phyloP scores from a whole-genome alignment of 1,284 basidiomycete genomes.

The Ganoderma resinaceum region DNA sequence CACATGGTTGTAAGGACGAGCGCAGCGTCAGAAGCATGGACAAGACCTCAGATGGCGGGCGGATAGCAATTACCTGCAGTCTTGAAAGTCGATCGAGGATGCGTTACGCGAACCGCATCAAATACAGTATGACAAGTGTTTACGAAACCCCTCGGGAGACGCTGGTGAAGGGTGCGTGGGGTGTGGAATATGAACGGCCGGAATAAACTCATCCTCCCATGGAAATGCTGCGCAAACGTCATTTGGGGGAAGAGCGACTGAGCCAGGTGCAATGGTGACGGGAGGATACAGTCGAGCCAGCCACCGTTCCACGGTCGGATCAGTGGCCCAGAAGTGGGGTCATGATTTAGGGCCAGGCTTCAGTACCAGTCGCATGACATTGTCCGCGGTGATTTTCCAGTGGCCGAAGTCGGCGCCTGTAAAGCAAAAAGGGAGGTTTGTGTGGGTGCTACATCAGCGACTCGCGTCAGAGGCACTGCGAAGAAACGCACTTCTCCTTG shows the following conservation, averaged over 20 bases:
- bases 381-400: conserved; percentile 16
- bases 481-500: conserved; percentile 57
- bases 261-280: neutral
- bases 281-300: neutral
- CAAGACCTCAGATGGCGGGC: conserved; percentile 12
- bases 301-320: neutral
- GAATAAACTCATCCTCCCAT: neutral
- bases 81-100: conserved; percentile 10
- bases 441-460: conserved; percentile 10
- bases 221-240: neutral
- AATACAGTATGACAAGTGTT: conserved; percentile 15
- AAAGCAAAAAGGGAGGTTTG: conserved; percentile 39
- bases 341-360: neutral
- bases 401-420: conserved; percentile 45
- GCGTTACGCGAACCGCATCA: conserved; percentile 6
- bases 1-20: conserved; percentile 30
- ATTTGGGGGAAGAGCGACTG: neutral
- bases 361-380: neutral
- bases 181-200: neutral
- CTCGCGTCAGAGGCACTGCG: conserved; percentile 7
- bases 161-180: neutral
- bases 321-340: neutral
- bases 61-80: conserved; percentile 1
- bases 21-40: conserved; percentile 10
- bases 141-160: conserved; percentile 6